phyloP scores from a whole-genome alignment of 2,329 filamentous ascomycete genomes.

The Aureobasidium sp. region DNA sequence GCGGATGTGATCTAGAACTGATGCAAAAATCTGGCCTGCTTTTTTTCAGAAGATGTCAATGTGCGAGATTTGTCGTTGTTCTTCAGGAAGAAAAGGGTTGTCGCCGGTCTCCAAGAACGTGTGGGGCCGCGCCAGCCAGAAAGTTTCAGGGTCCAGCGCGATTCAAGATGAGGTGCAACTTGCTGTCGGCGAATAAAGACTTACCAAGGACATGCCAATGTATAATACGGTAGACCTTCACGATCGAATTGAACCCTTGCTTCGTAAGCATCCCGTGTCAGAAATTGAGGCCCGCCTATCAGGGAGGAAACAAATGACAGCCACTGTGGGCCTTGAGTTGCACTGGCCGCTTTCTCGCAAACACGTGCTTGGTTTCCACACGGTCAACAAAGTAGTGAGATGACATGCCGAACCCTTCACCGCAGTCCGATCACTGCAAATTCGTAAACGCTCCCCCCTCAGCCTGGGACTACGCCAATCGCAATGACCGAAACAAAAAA shows the following conservation, averaged over 20 bases:
- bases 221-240: neutral
- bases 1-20: neutral
- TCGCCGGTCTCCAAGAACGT: neutral
- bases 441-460: too few species aligned
- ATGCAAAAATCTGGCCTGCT: neutral
- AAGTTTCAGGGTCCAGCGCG: neutral
- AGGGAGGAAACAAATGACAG: neutral
- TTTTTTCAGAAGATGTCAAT: neutral
- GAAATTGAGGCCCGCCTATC: neutral
- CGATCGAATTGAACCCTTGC: neutral
- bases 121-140: neutral
- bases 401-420: neutral
- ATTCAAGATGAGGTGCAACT: neutral
- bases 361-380: neutral
- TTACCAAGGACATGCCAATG: neutral
- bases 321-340: neutral
- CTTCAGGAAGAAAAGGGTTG: neutral
- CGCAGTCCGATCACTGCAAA: neutral
- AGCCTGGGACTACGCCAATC: neutral
- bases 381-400: neutral
- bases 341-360: slow-evolving; percentile 5
- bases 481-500: neutral
- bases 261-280: neutral
- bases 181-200: neutral
- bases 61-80: neutral